These are phyloP conservation scores for Sanghuangporus sanghuang DNA, from an alignment of 1,284 basidiomycete genomes.

Conservation along the genomic window DNA sequence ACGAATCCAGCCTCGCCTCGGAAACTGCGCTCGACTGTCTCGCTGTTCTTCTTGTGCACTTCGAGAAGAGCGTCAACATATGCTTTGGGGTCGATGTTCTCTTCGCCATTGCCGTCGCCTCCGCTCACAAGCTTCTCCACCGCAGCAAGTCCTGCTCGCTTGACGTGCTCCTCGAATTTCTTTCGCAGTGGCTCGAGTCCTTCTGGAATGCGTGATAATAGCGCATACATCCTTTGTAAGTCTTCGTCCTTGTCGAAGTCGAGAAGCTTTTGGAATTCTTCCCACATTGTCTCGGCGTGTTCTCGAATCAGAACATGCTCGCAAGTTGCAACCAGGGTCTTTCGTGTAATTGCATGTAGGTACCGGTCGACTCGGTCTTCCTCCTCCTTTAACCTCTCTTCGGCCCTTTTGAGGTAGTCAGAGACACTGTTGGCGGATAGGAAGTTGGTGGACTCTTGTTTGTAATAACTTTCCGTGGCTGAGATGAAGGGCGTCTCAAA, in stretches of 20 bases:
- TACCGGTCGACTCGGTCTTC: slow-evolving; percentile 92
- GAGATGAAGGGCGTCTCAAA: slow-evolving; percentile 89
- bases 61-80: slow-evolving; percentile 92
- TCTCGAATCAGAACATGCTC: slow-evolving; percentile 90
- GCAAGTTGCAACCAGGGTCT: slow-evolving; percentile 84
- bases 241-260: slow-evolving; percentile 95
- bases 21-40: slow-evolving; percentile 89
- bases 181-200: slow-evolving; percentile 90
- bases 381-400: slow-evolving; percentile 89
- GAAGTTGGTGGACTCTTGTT: slow-evolving; percentile 31
- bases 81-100: slow-evolving; percentile 78
- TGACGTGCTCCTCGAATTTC: slow-evolving; percentile 94
- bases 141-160: slow-evolving; percentile 80
- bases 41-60: slow-evolving; percentile 90
- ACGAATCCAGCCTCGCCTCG: slow-evolving; percentile 93
- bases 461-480: slow-evolving; percentile 90
- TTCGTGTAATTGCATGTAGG: slow-evolving; percentile 63
- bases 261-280: slow-evolving; percentile 90
- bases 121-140: slow-evolving; percentile 72
- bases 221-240: slow-evolving; percentile 90
- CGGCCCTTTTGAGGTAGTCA: slow-evolving; percentile 84
- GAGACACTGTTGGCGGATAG: neutral
- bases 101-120: slow-evolving; percentile 42
- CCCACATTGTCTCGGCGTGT: slow-evolving; percentile 87
- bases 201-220: slow-evolving; percentile 82